Base-by-base conservation (phyloP, 2,329 filamentous ascomycete species). In the Paraphaeosphaeria sporulosa region DNA sequence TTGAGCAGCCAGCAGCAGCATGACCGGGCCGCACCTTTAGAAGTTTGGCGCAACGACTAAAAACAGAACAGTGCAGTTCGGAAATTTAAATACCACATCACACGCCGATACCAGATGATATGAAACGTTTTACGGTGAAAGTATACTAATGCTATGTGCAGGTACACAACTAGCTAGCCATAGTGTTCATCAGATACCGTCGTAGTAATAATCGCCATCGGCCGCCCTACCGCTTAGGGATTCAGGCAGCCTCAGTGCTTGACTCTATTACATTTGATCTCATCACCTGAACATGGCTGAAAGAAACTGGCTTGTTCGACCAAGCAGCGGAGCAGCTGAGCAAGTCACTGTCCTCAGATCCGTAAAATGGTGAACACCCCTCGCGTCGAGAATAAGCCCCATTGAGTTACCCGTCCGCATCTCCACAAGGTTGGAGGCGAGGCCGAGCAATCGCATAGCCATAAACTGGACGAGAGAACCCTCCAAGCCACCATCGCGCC, bases 371-470 rank as follows among this genome's bases (percentile, higher is more conserved):
- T 75, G 68, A 79, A 83, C 84, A 86, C 91, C 90, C 91, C 93
- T 97, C 93, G 94, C 91, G 87, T 93, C 94, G 91, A 97, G 93
- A 97, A 97, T 98, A 93, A 97, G 94, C 94, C 94, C 94, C 94
- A 96, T 98, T 93, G 94, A 97, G 94, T 98, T 96, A 97, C 92
- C 85, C 81, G 79, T 76, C 75, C 34, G 53, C 50, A 67, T 58
- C 51, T 67, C 66, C 66, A 71, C 74, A 69, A 71, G 64, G 67
- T 71, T 77, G 82, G 76, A 82, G 73, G 60, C 30, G 69, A 44
- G 53, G 52, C 47, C 71, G 67, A 71, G 91, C 92, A 97, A 97
- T 97, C 94, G 94, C 94, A 97, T 98, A 89, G 90, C 94, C 97
- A 88, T 85, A 79, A 85, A 92, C 90, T 89, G 89, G 94, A 97